A percentile compares a stretch with the other conserved stretches of the same genome.
phyloP scores from a whole-genome alignment of 768 basidiomycete genomes.

The Paxillus involutus region DNA sequence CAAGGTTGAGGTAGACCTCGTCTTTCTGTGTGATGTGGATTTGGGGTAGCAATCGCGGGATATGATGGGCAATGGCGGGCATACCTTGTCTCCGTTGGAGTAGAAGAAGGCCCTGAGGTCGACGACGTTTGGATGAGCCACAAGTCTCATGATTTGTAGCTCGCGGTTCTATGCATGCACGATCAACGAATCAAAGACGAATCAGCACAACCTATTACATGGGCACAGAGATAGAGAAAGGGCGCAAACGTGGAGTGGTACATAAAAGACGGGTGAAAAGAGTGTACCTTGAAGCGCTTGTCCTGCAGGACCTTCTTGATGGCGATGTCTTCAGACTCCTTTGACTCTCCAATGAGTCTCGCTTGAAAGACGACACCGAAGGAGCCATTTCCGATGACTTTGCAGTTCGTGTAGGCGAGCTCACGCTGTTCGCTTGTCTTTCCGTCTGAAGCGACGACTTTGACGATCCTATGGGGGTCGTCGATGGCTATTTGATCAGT shows the following conservation, averaged over 20 bases:
- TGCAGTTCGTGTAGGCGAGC: constrained; percentile 94
- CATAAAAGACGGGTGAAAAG: constrained; percentile 14
- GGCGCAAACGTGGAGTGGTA: neutral
- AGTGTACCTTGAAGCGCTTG: constrained; percentile 97
- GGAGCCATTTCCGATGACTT: constrained; percentile 98
- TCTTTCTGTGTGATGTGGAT: constrained; percentile 70
- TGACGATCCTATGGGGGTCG: constrained; percentile 95
- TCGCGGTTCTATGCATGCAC: constrained; percentile 81
- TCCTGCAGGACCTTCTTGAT: constrained; percentile 99
- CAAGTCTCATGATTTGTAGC: constrained; percentile 97
- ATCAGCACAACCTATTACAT: constrained; percentile 13
- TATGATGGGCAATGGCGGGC: constrained; percentile 16
- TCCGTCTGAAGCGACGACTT: constrained; percentile 93
- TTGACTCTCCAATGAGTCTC: constrained; percentile 68
- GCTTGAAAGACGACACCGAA: constrained; percentile 99
- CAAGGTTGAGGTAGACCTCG: constrained; percentile 99
- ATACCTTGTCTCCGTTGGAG: constrained; percentile 98
- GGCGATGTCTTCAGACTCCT: constrained; percentile 84
- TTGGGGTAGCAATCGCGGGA: constrained; percentile 3
- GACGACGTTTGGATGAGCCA: constrained; percentile 96
- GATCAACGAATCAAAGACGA: neutral
- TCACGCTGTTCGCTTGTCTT: constrained; percentile 87
- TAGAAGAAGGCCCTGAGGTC: constrained; percentile 99
- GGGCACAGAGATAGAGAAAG: neutral
- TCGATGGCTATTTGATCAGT: constrained; percentile 64